Evolutionary conservation across 2,329 filamentous ascomycete genomes (phyloP).

Genomic region (Penicillium janthinellum): DNA sequence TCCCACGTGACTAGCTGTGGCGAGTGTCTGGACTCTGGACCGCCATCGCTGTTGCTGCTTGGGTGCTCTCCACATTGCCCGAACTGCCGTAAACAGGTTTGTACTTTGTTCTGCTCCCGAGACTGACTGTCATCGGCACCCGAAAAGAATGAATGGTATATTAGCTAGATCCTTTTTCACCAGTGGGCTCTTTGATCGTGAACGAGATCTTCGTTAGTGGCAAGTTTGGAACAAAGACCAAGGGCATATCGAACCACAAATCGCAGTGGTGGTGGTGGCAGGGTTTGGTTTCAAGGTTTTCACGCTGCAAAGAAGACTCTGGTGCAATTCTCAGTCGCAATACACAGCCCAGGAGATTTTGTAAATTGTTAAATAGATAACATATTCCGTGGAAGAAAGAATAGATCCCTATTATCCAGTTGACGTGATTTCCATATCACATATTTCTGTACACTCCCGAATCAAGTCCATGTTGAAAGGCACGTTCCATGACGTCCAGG

Average conservation of each 20-base stretch:
- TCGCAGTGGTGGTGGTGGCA: slow-evolving; percentile 1
- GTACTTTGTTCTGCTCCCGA: not conserved
- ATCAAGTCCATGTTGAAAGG: not conserved
- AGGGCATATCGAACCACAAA: not conserved
- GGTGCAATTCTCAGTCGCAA: not conserved
- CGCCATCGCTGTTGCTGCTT: not conserved
- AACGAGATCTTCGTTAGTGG: not conserved
- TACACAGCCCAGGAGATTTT: not conserved
- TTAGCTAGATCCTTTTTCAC: not conserved
- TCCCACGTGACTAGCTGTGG: slow-evolving; percentile 19
- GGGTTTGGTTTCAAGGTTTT: slow-evolving; percentile 15
- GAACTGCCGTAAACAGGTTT: slow-evolving; percentile 13
- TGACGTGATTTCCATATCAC: not conserved
- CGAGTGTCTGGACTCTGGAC: slow-evolving; percentile 10
- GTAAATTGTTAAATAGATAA: not conserved
- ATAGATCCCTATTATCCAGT: not conserved
- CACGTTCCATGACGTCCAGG: slow-evolving; percentile 1
- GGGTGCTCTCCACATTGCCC: slow-evolving; percentile 5
- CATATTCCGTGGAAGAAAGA: not conserved
- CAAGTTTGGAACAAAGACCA: not conserved
- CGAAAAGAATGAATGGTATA: not conserved
- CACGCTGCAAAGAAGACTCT: slow-evolving; percentile 4
- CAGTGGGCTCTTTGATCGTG: not conserved
- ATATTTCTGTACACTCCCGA: not conserved
- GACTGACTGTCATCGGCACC: not conserved